Base-by-base conservation (phyloP, 1,139 yeast species). In the Pichia sp. region DNA sequence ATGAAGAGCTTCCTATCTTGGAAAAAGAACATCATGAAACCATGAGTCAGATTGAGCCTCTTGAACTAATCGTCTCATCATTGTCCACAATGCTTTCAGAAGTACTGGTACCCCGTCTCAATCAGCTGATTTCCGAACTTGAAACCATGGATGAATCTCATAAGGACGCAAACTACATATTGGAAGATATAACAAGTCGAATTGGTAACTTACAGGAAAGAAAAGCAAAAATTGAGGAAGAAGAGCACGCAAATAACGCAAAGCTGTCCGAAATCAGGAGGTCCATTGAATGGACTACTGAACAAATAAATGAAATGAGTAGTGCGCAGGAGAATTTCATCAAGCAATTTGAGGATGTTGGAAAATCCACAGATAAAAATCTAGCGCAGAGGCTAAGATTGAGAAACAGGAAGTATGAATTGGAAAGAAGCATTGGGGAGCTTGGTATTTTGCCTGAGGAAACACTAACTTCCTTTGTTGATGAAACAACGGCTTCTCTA, bases 361-460 rank as follows among this genome's bases (percentile, higher is more conserved):
- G 81, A 39, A 82, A 79, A 46, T 61, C 58, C n/a, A 69, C 81
- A 1, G 94, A 85, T 50, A 77, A 72, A 44, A 67, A 68, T 12
- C 64, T 84, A 48, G 71, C 82, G 24, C 80, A 74, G 51, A 82
- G 80, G 48, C 67, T 84, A 1, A 60, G 80, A 10, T 60, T 85
- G 38, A 55, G 64, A 7, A 64, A 69, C 34, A 71, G 95, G 46
- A 72, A 84, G 44, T 85, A 81, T 37, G 93, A 83, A 47, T 62
- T 85, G 19, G 81, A 78, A 45, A 73, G 72, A 44, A 82, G 75
- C 50, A 81, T 87, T 32, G 69, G 93, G 41, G 94, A 85, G 35
- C 63, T 88, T 34, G 96, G 96, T 10, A 82, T 85, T 1, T 64
- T 88, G 22, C 93, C 96, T 0, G 96, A 87, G 51, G 91, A 85